Base-by-base conservation (phyloP, 2,329 filamentous ascomycete species). In the Fusarium liriodendri region DNA sequence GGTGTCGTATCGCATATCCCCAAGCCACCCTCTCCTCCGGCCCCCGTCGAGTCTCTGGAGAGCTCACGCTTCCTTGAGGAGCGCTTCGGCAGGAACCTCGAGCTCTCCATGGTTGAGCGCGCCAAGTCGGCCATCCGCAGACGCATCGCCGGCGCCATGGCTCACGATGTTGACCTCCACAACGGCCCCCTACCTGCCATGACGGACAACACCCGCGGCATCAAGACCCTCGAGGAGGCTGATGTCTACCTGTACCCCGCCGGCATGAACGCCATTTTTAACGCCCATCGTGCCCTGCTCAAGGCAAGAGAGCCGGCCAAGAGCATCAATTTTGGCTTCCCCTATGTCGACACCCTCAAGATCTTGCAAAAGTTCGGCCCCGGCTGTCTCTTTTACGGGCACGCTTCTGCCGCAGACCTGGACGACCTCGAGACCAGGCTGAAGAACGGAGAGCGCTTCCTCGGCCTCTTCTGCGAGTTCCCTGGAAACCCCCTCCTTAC, bases 181-280 rank as follows among this genome's bases (percentile, higher is more conserved):
- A 76, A 77, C 40, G 75, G 75, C 8, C 66, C 73, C 25, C 64
- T 79, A 6, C 74, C 78, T 18, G 61, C 70, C 25, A 70, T 77
- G 67, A 50, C 73, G 27, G 68, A 89, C 25, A 89, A 89, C 77
- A 84, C 85, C 7, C 85, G 89, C 58, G 89, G 90, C 25, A 85
- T 92, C 4, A 85, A 88, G 13, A 91, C 89, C 27, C 91, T 98
- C 61, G 90, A 90, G 2, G 95, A 97, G 80, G 90, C 94, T 25
- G 96, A 99, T 80, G 93, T 99, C 38, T 97, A 95, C 79, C 88
- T 99, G 1, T 96, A 93, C 65, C 94, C 96, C 0, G 92, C 90
- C 45, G 97, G 97, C 40, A 99, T 99, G 95, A 98, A 95, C 79
- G 91, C 96, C 61, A 98, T 99, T 52, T 99, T 95, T 85, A 95